Conservation (phyloP, 2,329 filamentous ascomycete genomes). For the Rutstroemia sp. region DNA sequence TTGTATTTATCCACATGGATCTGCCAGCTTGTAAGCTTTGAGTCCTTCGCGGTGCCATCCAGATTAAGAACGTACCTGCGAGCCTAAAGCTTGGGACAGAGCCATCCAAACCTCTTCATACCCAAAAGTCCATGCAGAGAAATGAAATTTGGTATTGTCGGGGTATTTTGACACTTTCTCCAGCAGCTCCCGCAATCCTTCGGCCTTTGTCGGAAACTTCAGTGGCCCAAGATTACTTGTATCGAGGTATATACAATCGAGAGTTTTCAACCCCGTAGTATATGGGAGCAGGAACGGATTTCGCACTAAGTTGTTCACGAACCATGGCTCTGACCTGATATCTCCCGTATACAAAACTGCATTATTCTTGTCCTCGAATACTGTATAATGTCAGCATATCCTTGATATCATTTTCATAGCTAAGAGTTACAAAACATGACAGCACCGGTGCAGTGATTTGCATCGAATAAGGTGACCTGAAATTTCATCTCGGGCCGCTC, state of each 20-base stretch:
- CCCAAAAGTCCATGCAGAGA: slow-evolving; percentile 86
- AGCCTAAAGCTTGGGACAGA: slow-evolving; percentile 61
- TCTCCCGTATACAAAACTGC: slow-evolving; percentile 86
- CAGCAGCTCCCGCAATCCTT: slow-evolving; percentile 69
- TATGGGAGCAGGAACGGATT: slow-evolving; percentile 73
- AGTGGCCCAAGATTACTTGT: slow-evolving; percentile 60
- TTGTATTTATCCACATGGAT: slow-evolving; percentile 84
- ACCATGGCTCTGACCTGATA: slow-evolving; percentile 79
- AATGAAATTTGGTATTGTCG: slow-evolving; percentile 68
- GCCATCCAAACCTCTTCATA: slow-evolving; percentile 92
- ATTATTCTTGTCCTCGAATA: slow-evolving; percentile 67
- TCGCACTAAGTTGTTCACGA: slow-evolving; percentile 65
- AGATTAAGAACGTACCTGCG: slow-evolving; percentile 39
- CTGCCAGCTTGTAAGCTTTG: slow-evolving; percentile 28
- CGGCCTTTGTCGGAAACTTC: slow-evolving; percentile 54
- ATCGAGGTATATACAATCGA: slow-evolving; percentile 85
- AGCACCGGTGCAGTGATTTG: slow-evolving; percentile 84
- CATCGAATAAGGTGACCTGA: slow-evolving; percentile 78
- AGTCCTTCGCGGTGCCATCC: no score
- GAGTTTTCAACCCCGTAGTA: slow-evolving; percentile 51
- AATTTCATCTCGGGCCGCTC: slow-evolving; percentile 68
- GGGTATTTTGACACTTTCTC: slow-evolving; percentile 62
- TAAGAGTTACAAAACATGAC: slow-evolving; percentile 69
- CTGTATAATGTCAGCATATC: slow-evolving; percentile 13
- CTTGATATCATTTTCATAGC: background rate